Evolutionary conservation across 2,329 filamentous ascomycete species (phyloP), one percentile per base, ranked within the genome.

Genomic region (Neoascochyta sp.): DNA sequence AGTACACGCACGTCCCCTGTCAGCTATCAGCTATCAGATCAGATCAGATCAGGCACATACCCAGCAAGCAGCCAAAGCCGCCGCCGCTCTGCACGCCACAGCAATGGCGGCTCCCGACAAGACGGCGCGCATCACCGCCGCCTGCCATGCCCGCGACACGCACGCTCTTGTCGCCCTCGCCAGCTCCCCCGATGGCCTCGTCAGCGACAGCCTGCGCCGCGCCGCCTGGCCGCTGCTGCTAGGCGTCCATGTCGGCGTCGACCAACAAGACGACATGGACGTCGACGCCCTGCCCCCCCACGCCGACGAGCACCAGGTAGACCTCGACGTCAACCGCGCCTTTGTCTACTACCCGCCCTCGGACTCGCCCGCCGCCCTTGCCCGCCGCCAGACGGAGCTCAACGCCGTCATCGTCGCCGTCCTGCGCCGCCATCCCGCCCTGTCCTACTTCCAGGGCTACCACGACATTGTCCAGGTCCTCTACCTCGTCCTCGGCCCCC

Each of bases 381-480:
- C 78, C 25, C 62, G 63, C 23, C 82, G 84, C 55, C 95, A 92
- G 57, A 60, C 71, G 32, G 80, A 92, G 53, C 75, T 98, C 2
- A 90, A 81, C 6, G 68, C 78, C 41, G 73, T 98, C 28, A 96
- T 98, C 52, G 77, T 78, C 29, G 75, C 83, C 43, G 79, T 93
- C 9, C 75, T 98, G 24, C 82, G 93, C 30, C 76, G 76, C 18
- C 75, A 93, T 52, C 87, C 89, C 10, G 81, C 82, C 59, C 77
- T 98, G 19, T 87, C 81, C 69, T 98, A 98, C 67, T 98, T 98
- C 63, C 92, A 98, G 68, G 92, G 92, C 59, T 98, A 93, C 62
- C 92, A 98, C 64, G 92, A 98, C 67, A 96, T 98, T 54, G 92
- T 86, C 50, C 93, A 98, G 66, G 92, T 98, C 14, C 75, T 98